Percentiles rank a stretch among this genome's conserved stretches.
Evolutionary conservation across 306 rosid genomes (phyloP).

Genomic region (Cicer yamashitae): DNA sequence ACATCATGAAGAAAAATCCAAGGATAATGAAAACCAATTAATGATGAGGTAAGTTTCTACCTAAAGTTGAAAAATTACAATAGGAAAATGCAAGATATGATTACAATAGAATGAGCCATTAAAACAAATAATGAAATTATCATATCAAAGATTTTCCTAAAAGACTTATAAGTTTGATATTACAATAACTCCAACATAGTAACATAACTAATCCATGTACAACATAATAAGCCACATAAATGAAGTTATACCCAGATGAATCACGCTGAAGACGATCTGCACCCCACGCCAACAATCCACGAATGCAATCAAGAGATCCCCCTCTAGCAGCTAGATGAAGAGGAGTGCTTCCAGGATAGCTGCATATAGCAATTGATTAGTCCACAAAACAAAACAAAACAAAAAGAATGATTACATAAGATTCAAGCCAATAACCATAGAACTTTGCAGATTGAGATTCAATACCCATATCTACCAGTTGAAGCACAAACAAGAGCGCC

Average conservation of each 20-base stretch:
- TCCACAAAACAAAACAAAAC: slow-evolving; percentile 24
- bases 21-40: slow-evolving; percentile 8
- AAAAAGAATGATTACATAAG: not conserved
- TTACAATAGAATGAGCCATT: not conserved
- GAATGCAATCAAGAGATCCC: slow-evolving; percentile 87
- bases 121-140: slow-evolving; percentile 32
- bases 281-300: slow-evolving; percentile 87
- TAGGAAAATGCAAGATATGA: slow-evolving; percentile 27
- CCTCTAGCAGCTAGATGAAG: slow-evolving; percentile 89
- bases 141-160: slow-evolving; percentile 22
- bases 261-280: slow-evolving; percentile 90
- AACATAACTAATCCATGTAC: slow-evolving; percentile 4
- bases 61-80: slow-evolving; percentile 18
- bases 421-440: not conserved
- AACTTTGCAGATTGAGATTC: not conserved
- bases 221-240: slow-evolving; percentile 6
- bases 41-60: slow-evolving; percentile 20
- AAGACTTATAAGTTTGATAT: not conserved
- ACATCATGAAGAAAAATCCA: slow-evolving; percentile 28
- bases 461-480: slow-evolving; percentile 84
- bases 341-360: slow-evolving; percentile 88
- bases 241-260: slow-evolving; percentile 68
- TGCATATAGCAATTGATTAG: slow-evolving; percentile 55
- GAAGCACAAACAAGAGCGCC: slow-evolving; percentile 96
- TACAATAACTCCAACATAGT: not conserved